Evolutionary conservation across 331 rosid genomes (phyloP).

Genomic region (Malus hybrid): DNA sequence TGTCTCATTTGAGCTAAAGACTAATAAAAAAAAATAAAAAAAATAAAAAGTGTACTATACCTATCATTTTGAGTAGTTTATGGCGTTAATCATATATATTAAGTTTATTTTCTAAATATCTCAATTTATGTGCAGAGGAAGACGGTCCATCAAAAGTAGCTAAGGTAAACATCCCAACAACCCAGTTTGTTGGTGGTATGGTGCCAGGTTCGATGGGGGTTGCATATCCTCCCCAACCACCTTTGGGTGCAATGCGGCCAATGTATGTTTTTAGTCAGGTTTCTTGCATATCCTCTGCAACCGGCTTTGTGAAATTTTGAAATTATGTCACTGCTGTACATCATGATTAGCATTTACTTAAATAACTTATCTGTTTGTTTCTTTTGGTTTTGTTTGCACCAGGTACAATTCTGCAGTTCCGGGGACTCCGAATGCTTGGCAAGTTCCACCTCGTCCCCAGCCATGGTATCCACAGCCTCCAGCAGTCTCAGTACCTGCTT

Average conservation of each 20-base stretch:
- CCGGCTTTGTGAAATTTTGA: neutral
- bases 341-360: neutral
- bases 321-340: neutral
- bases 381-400: conserved; percentile 11
- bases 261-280: conserved; percentile 46
- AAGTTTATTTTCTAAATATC: conserved; percentile 6
- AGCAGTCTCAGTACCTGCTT: conserved; percentile 60
- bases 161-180: conserved; percentile 61
- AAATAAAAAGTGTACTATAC: neutral
- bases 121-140: conserved; percentile 45
- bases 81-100: neutral
- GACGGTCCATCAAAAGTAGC: conserved; percentile 65
- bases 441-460: conserved; percentile 76
- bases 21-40: neutral
- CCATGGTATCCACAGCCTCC: conserved; percentile 80
- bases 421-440: conserved; percentile 60
- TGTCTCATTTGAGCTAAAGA: neutral
- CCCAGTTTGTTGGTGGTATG: conserved; percentile 50
- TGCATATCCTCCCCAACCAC: conserved; percentile 64
- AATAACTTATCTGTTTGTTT: neutral
- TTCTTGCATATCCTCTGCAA: neutral
- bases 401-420: conserved; percentile 67
- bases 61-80: neutral
- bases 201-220: conserved; percentile 64
- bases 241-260: conserved; percentile 52